A percentile compares a stretch with the other conserved stretches of the same genome.
phyloP scores from a whole-genome alignment of 768 basidiomycete species.

The Suillus occidentalis region DNA sequence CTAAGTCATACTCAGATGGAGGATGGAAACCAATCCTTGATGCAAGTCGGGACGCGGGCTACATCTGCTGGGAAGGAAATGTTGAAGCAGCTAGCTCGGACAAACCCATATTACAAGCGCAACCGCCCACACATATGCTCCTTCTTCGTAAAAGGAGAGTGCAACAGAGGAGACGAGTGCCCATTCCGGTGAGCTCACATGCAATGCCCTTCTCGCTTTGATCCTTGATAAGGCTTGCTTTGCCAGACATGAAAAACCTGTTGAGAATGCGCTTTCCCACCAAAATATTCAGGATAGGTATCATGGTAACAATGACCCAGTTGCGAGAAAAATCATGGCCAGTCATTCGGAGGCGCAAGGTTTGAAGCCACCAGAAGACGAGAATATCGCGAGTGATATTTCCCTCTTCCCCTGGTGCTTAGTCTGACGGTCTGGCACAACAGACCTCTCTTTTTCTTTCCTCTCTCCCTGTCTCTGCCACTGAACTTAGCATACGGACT shows the following conservation, averaged over 20 bases:
- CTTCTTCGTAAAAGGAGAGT: conserved; percentile 95
- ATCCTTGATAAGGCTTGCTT: conserved; percentile 5
- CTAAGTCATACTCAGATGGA: conserved; percentile 51
- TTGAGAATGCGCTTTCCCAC: conserved; percentile 77
- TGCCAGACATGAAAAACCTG: conserved; percentile 82
- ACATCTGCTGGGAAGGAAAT: conserved; percentile 91
- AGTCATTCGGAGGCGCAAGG: conserved; percentile 81
- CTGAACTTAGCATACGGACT: conserved; percentile 74
- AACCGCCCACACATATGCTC: conserved; percentile 93
- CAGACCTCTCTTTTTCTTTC: conserved; percentile 89
- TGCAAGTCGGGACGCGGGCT: conserved; percentile 56
- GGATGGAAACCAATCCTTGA: conserved; percentile 59
- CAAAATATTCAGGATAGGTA: conserved; percentile 96
- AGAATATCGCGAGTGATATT: conserved; percentile 65
- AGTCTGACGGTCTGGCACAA: conserved; percentile 9
- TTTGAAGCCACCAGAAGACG: conserved; percentile 87
- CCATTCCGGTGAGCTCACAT: conserved; percentile 63
- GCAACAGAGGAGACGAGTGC: conserved; percentile 87
- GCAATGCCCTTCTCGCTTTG: conserved; percentile 17
- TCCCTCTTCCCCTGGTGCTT: not conserved
- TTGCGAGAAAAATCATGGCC: conserved; percentile 85
- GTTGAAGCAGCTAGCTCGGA: conserved; percentile 91
- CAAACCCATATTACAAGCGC: conserved; percentile 96
- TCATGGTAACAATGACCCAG: conserved; percentile 90
- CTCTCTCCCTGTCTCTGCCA: conserved; percentile 65